Base-by-base conservation (phyloP, 2,329 filamentous ascomycete species). In the Fusarium sp. region DNA sequence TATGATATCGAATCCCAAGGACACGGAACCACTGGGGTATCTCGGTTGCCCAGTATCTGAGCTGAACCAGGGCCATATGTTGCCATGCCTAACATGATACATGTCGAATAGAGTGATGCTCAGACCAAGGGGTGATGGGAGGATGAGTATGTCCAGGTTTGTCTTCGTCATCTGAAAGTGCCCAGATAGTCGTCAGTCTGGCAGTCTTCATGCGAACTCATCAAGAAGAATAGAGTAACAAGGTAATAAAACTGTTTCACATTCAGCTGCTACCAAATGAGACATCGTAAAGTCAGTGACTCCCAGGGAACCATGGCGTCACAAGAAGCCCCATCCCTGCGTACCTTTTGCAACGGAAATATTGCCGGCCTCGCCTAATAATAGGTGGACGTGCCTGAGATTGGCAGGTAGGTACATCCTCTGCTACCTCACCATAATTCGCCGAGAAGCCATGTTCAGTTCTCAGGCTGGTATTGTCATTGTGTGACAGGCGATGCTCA, bases 331-430 rank as follows among this genome's bases (percentile, higher is more conserved):
- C 22, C 38, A 55, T 45, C 65, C 68, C 59, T 58, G 67, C 22
- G 46, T 49, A 57, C 57, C 56, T 69, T 62, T 64, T 72, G 61
- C 49, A 59, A 50, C 69, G 68, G 71, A 57, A 65, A 36, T 57
- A 51, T 53, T 69, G 65, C 67, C 69, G 67, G 60, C 36, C 65
- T 73, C 71, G 71, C 69, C 71, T 71, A 73, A 67, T 45, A 59
- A 44, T 67, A 40, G 47, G 49, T 50, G 43, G 52, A 58, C 44
- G 53, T 63, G 42, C 58, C 52, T 57, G 52, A 56, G 63, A 50
- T 57, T 70, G 49, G 34, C 43, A 59, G 54, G 39, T 67, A 21
- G n/a, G 39, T 49, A 52, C 49, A 46, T 33, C 15, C 22, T 33
- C 36, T 36, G 64, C 51, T 47, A 45, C 36, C 42, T 57, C 43